A percentile compares a stretch with the other conserved stretches of the same genome.
Evolutionary conservation across 371 early-diverging fungal genomes (phyloP).

Genomic region (Mortierella sp.): DNA sequence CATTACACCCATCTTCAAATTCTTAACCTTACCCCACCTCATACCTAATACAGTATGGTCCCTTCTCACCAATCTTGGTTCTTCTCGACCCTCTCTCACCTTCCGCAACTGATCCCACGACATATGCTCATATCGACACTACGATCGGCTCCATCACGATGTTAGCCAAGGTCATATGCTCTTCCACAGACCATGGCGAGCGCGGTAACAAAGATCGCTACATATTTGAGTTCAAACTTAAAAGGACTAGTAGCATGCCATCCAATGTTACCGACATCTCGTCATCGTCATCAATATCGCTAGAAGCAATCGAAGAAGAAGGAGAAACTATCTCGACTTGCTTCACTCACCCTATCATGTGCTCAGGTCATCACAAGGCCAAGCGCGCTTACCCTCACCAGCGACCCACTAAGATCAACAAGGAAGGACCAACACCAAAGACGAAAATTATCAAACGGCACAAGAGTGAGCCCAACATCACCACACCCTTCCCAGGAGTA

Average conservation of each 20-base stretch:
- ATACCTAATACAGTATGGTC: constrained; percentile 27
- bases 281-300: neutral
- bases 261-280: neutral
- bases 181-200: constrained; percentile 54
- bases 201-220: constrained; percentile 55
- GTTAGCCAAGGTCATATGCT: constrained; percentile 52
- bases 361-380: constrained; percentile 54
- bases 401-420: constrained; percentile 24
- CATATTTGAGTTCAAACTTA: constrained; percentile 48
- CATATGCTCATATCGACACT: constrained; percentile 43
- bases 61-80: constrained; percentile 41
- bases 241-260: constrained; percentile 36
- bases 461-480: constrained; percentile 37
- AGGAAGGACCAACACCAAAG: constrained; percentile 35
- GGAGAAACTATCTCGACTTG: constrained; percentile 38
- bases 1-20: too few relatives aligned
- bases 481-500: neutral
- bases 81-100: constrained; percentile 43
- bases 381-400: constrained; percentile 42
- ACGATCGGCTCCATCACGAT: constrained; percentile 43
- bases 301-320: constrained; percentile 29
- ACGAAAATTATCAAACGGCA: constrained; percentile 41
- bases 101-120: constrained; percentile 31
- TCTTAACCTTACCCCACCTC: neutral
- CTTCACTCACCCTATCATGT: constrained; percentile 45